Base-by-base conservation (phyloP, 1,284 basidiomycete genomes). In the Melampsora abietis-canadensis region DNA sequence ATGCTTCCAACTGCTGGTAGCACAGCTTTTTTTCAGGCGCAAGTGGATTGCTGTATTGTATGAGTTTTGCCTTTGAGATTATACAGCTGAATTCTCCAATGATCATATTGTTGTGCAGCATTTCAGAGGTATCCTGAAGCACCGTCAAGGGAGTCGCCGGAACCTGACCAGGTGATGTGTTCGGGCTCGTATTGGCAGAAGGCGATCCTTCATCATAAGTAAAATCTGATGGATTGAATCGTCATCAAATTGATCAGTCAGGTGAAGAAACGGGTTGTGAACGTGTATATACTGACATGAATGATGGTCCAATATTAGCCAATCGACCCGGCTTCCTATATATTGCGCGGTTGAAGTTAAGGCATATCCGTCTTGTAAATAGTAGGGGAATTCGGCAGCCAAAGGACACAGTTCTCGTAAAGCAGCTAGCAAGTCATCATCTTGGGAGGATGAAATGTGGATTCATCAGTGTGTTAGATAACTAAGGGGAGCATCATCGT, bases 251-350 rank as follows among this genome's bases (percentile, higher is more conserved):
- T 51, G 17, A 51, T 51, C 48, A 51, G 17, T 51, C 8, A 51
- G 21, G 19, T 51, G 19, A 8, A 51, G 21, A 37, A 37, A 4
- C 4, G 34, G 7, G 88, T 85, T 7, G 81, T 77, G 8, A 85
- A 80, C 2, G 85, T 85, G 79, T 87, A 90, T 69, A 90, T n/a
- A 31, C 21, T 80, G 79, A 82, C 83, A 84, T 2, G 89, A 88
- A 80, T 92, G 90, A 80, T 90, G 87, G 77, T 92, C 90, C 77
- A 89, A 85, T 37, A 92, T 87, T 47, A 90, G 85, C 78, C 91
- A 92, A 79, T 91, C 90, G 0, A 81, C 80, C 46, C 89, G 84
- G 37, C 83, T 82, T 1, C 85, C 82, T 27, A 89, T 83, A 77
- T 85, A 90, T 17, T 84, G 79, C 65, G 84, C 85, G 78, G 87